Percentiles rank a stretch among this genome's conserved stretches.
Conservation (phyloP, 129 eudicot species). For the Helichrysum umbraculigerum region DNA sequence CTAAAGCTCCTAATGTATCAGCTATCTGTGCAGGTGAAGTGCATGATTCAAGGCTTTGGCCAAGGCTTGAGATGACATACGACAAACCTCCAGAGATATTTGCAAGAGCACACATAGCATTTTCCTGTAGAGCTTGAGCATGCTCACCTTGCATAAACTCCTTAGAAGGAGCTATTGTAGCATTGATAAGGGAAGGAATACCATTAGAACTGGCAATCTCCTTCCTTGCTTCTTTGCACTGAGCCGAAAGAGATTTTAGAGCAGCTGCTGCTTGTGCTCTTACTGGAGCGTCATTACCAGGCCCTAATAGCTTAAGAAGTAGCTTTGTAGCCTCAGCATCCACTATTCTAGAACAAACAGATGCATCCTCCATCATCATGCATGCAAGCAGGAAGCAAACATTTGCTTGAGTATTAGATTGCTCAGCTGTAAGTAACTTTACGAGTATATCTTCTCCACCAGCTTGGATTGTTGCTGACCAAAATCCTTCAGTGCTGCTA, state of each 20-base stretch:
- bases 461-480: constrained; percentile 85
- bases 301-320: constrained; percentile 84
- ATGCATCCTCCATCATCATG: constrained; percentile 96
- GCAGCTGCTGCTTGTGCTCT: constrained; percentile 98
- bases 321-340: constrained; percentile 78
- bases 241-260: constrained; percentile 95
- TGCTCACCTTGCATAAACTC: constrained; percentile 98
- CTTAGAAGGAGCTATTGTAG: constrained; percentile 98
- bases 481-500: constrained; percentile 90
- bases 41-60: constrained; percentile 96
- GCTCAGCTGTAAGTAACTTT: constrained; percentile 72
- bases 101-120: constrained; percentile 99
- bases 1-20: constrained; percentile 96
- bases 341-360: constrained; percentile 73
- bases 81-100: constrained; percentile 99
- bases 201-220: constrained; percentile 86
- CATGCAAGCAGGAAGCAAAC: constrained; percentile 85
- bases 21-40: constrained; percentile 91
- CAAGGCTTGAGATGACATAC: constrained; percentile 94
- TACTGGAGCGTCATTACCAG: constrained; percentile 90
- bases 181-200: constrained; percentile 93
- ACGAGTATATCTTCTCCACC: constrained; percentile 92
- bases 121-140: constrained; percentile 99
- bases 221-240: constrained; percentile 84
- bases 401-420: constrained; percentile 84